Evolutionary conservation across 805 yeast genomes (phyloP), one percentile per base, ranked within the genome.

Genomic region (Yueomyces sinensis): DNA sequence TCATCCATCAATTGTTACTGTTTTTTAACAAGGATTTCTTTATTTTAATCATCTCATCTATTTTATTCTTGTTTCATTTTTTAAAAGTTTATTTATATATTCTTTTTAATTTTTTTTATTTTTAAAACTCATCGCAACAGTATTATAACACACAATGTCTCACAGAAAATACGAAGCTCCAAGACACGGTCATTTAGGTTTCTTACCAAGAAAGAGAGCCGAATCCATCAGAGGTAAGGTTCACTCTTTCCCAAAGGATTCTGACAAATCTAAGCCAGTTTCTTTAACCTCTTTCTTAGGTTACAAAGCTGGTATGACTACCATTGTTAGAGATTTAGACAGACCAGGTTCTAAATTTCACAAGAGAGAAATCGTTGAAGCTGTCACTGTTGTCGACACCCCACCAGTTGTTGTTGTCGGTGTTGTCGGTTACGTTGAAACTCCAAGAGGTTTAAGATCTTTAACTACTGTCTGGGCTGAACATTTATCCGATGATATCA

Each of bases 91-190:
- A n/a, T n/a, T n/a, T n/a, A n/a, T n/a, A n/a, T n/a, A n/a, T n/a
- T n/a, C n/a, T n/a, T n/a, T n/a, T n/a, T n/a, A n/a, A n/a, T n/a
- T n/a, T n/a, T n/a, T n/a, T n/a, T n/a, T n/a, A n/a, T n/a, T n/a
- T n/a, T n/a, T n/a, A n/a, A n/a, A n/a, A n/a, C n/a, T n/a, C n/a
- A n/a, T n/a, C n/a, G n/a, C n/a, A n/a, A 34, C 35, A 30, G 16
- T 13, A 27, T 19, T 30, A 36, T 25, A 25, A 31, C 35, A 30
- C 31, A 38, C 46, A 45, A 91, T 91, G 99, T 91, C 98, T 68
- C 99, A 91, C 91, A 84, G 99, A 82, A 91, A 91, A 81, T 91
- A 65, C 91, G 97, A 91, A 83, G 94, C 91, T 60, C 99, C 99
- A 77, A 86, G 99, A 77, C 97, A 91, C 87, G 99, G 99, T 72